Conservation (phyloP, 1,139 yeast species). For the Petasospora rhodanensis region DNA sequence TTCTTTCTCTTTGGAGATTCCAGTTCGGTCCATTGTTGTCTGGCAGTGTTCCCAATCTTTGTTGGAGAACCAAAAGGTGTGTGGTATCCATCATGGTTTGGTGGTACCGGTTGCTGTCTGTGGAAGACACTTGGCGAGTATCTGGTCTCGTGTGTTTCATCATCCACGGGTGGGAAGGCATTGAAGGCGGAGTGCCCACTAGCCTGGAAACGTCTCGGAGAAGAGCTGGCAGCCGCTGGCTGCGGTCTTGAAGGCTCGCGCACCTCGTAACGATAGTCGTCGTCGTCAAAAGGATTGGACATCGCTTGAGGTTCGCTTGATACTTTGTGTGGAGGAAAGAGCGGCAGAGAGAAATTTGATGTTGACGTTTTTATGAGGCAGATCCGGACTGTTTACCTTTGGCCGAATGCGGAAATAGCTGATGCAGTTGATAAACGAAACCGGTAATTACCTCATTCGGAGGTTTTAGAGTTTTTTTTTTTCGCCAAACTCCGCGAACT, state of each 20-base stretch:
- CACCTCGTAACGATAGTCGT: conserved; percentile 9
- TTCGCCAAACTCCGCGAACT: no score
- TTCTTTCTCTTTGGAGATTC: conserved; percentile 64
- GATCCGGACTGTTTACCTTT: conserved; percentile 4
- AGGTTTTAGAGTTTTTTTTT: no score
- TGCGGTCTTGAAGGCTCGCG: conserved; percentile 19
- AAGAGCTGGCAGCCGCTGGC: conserved; percentile 18
- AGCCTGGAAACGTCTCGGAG: conserved; percentile 20
- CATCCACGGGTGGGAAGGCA: conserved; percentile 26
- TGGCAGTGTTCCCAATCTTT: conserved; percentile 19
- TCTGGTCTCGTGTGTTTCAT: conserved; percentile 16
- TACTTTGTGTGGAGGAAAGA: no score
- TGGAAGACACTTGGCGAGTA: conserved; percentile 33
- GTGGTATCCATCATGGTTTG: conserved; percentile 16
- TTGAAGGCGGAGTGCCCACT: conserved; percentile 12
- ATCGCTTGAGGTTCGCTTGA: no score
- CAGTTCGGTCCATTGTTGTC: conserved; percentile 47
- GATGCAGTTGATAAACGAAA: no score
- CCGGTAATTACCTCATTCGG: background rate
- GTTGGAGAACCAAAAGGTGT: conserved; percentile 24
- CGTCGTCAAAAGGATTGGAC: conserved; percentile 25
- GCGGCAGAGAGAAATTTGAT: no score
- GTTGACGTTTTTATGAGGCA: no score
- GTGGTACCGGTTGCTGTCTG: conserved; percentile 19
- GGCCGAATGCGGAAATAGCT: conserved; percentile 1